Conservation (phyloP, 2,329 filamentous ascomycete genomes). For the Arthrobotrys sinensis region DNA sequence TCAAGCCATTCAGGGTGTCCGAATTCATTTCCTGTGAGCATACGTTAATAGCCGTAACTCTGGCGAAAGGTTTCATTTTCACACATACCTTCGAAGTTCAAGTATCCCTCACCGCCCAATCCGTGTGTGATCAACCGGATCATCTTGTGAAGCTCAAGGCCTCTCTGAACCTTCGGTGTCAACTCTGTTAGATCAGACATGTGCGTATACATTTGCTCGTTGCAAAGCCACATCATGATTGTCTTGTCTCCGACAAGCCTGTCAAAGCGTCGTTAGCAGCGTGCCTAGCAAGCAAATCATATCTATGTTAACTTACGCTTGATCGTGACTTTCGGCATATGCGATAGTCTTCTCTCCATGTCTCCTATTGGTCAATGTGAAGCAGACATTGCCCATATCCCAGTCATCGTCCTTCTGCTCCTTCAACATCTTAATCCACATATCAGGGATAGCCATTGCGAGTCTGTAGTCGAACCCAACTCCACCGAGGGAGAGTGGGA, state of each 20-base stretch:
- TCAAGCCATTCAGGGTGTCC: conserved; percentile 99
- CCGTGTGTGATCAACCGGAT: conserved; percentile 93
- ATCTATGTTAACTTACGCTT: conserved; percentile 79
- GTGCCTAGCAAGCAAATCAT: neutral
- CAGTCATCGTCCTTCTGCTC: conserved; percentile 91
- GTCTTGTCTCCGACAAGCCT: conserved; percentile 97
- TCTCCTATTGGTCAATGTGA: conserved; percentile 90
- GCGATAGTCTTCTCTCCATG: conserved; percentile 99
- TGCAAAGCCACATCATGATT: conserved; percentile 97
- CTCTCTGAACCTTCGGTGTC: conserved; percentile 89
- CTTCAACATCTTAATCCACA: conserved; percentile 99
- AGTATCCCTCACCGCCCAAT: conserved; percentile 94
- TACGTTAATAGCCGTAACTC: neutral
- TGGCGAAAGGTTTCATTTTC: neutral
- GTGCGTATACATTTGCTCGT: conserved; percentile 96
- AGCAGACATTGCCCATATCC: conserved; percentile 88
- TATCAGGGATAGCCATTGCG: conserved; percentile 96
- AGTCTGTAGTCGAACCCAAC: conserved; percentile 97
- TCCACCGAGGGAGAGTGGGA: conserved; percentile 87
- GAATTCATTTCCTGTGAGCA: conserved; percentile 82
- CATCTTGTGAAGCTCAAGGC: conserved; percentile 96
- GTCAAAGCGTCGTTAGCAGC: conserved; percentile 62
- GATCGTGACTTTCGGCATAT: conserved; percentile 96
- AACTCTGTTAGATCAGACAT: conserved; percentile 91
- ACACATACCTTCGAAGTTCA: conserved; percentile 85